These are phyloP conservation scores for Sanguinoderma infundibulare DNA, from an alignment of 1,284 basidiomycete genomes.

Conservation along the genomic window DNA sequence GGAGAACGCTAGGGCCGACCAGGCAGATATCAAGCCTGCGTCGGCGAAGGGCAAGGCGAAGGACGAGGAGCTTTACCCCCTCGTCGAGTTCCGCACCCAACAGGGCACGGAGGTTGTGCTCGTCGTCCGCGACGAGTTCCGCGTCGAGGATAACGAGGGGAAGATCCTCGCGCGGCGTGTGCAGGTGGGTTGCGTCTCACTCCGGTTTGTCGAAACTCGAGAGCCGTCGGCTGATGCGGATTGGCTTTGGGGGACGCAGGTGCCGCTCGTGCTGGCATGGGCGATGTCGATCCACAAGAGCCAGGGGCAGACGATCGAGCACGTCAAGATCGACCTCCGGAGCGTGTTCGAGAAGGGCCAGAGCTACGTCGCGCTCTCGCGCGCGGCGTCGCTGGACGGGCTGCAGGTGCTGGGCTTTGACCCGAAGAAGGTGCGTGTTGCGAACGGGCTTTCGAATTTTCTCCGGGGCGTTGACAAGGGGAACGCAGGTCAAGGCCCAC, in stretches of 20 bases:
- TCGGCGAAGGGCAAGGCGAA: constrained; percentile 33
- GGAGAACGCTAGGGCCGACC: constrained; percentile 28
- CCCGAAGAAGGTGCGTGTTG: constrained; percentile 61
- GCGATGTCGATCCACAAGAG: constrained; percentile 96
- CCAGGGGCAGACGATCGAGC: constrained; percentile 88
- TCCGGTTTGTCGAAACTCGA: background rate
- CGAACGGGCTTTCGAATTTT: background rate
- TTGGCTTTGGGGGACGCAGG: constrained; percentile 37
- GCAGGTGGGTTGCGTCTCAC: constrained; percentile 55
- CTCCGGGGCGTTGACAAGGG: background rate
- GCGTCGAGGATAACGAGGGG: constrained; percentile 51
- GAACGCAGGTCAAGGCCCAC: constrained; percentile 4
- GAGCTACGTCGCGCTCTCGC: constrained; percentile 95
- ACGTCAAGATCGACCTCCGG: constrained; percentile 82
- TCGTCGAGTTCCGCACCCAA: constrained; percentile 79
- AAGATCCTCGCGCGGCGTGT: constrained; percentile 42
- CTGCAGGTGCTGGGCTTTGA: constrained; percentile 92
- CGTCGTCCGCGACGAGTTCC: constrained; percentile 42
- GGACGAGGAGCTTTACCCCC: constrained; percentile 57
- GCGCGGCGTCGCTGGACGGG: constrained; percentile 90
- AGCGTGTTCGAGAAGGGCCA: constrained; percentile 91
- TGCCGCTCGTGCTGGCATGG: constrained; percentile 89
- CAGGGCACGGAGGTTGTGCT: constrained; percentile 68
- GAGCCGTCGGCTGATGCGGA: background rate
- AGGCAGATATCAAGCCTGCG: constrained; percentile 15